Evolutionary conservation across 2,329 filamentous ascomycete genomes (phyloP).

Genomic region (Fonsecaea monophora): DNA sequence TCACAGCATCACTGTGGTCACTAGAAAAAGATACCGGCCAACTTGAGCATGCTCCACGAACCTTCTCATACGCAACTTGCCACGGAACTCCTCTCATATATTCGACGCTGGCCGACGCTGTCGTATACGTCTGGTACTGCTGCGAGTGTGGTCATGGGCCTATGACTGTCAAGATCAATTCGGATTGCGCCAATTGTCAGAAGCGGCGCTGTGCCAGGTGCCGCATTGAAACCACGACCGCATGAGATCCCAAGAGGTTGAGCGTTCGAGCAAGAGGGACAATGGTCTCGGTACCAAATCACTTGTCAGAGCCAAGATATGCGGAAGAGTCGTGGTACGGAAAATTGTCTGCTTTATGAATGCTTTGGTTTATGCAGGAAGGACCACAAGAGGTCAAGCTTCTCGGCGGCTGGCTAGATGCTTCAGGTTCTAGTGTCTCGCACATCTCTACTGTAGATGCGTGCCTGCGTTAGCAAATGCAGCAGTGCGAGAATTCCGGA

Average conservation of each 20-base stretch:
- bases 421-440: not conserved
- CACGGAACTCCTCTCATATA: not conserved
- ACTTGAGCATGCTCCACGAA: not conserved
- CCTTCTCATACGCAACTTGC: not conserved
- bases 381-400: not conserved
- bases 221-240: constrained; percentile 3
- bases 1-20: not conserved
- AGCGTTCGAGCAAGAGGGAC: not conserved
- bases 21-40: not conserved
- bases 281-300: not conserved
- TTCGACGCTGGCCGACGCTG: not conserved
- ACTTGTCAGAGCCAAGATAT: not conserved
- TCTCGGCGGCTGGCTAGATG: not conserved
- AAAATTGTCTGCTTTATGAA: not conserved
- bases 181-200: constrained; percentile 9
- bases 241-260: not conserved
- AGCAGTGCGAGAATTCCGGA: not conserved
- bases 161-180: constrained; percentile 10
- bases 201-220: not conserved
- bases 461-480: not conserved
- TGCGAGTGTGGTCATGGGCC: constrained; percentile 7
- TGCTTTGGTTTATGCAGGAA: not conserved
- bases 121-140: constrained; percentile 20
- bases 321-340: not conserved
- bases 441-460: not conserved